Evolutionary conservation across 2,329 filamentous ascomycete genomes (phyloP), one percentile per base, ranked within the genome.

Genomic region (Paracoccidioides lutzii): DNA sequence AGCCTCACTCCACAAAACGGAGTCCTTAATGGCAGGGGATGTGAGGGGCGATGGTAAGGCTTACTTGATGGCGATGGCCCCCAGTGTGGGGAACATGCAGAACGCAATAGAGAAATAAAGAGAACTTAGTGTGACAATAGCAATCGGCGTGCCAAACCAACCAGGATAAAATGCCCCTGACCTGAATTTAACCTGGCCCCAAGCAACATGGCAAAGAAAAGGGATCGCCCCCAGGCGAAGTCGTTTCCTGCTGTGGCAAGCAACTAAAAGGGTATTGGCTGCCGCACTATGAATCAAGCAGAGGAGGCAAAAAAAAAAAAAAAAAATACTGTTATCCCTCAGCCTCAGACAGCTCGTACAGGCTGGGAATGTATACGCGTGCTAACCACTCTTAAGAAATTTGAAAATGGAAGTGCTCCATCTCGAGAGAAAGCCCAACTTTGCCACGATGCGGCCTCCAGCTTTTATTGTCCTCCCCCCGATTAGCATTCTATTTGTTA

Each of bases 391-490:
- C 79, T 73, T 66, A 83, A 80, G 66, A 79, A 81, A 4, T 59
- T 65, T 1, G 78, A 81, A 64, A 83, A 82, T 0, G 81, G 81
- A 1, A 84, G 71, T 1, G 80, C 81, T 1, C 79, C 80, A 61
- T 84, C 81, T 30, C 81, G 76, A 7, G 78, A 79, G 64, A 84
- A 84, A 0, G 81, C 81, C 81, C 81, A 84, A 35, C 73, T 75
- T 66, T 84, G 81, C 5, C 81, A 75, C 5, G 78, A 81, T 4
- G 77, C 78, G 1, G 81, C 81, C 3, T 82, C 76, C 2, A 80
- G 67, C 67, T 73, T 63, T 5, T 7, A 6, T 30, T 38, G 22
- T 2, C 22, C 22, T 22, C 22, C 14, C 14, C 22, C 15, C 56
- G 58, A 3, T 56, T 53, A 56, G 56, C 59, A 41, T 62, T 57